Evolutionary conservation across 2,329 filamentous ascomycete genomes (phyloP).

Genomic region (Ophiostoma fasciatum): DNA sequence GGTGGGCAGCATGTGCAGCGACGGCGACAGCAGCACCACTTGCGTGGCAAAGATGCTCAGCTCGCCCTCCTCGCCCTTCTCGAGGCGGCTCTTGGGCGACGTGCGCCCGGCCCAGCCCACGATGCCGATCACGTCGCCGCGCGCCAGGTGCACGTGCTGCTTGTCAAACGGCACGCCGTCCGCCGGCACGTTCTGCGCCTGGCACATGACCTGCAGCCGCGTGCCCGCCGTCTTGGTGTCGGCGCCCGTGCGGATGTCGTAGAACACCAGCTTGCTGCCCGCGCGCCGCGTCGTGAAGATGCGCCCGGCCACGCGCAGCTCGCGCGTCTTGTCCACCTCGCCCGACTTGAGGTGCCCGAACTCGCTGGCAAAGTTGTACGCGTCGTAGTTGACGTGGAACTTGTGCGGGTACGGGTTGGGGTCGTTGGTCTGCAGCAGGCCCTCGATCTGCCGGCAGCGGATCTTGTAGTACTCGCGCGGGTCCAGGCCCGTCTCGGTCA

Average conservation of each 20-base stretch:
- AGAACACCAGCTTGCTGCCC: slow-evolving; percentile 80
- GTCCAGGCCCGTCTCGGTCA: slow-evolving; percentile 44
- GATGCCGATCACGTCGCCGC: slow-evolving; percentile 87
- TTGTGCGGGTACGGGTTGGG: slow-evolving; percentile 87
- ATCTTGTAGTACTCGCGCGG: slow-evolving; percentile 83
- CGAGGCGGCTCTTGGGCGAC: slow-evolving; percentile 77
- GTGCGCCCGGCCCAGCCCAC: slow-evolving; percentile 75
- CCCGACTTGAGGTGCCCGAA: slow-evolving; percentile 77
- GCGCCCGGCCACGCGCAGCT: slow-evolving; percentile 65
- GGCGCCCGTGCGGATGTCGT: slow-evolving; percentile 56
- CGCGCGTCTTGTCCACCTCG: slow-evolving; percentile 61
- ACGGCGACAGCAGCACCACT: slow-evolving; percentile 75
- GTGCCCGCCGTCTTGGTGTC: slow-evolving; percentile 45
- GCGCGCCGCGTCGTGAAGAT: slow-evolving; percentile 79
- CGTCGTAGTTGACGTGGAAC: slow-evolving; percentile 75
- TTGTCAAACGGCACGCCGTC: slow-evolving; percentile 53
- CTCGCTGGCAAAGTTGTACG: slow-evolving; percentile 64
- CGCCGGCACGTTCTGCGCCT: slow-evolving; percentile 61
- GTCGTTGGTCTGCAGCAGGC: slow-evolving; percentile 50
- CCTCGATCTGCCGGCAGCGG: slow-evolving; percentile 64
- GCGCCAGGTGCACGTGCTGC: slow-evolving; percentile 77
- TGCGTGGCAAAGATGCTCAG: slow-evolving; percentile 86
- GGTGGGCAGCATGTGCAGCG: slow-evolving; percentile 76
- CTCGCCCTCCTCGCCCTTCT: slow-evolving; percentile 67
- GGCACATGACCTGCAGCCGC: slow-evolving; percentile 84